phyloP scores from a whole-genome alignment of 768 basidiomycete genomes.

The Sporobolomyces roseus region DNA sequence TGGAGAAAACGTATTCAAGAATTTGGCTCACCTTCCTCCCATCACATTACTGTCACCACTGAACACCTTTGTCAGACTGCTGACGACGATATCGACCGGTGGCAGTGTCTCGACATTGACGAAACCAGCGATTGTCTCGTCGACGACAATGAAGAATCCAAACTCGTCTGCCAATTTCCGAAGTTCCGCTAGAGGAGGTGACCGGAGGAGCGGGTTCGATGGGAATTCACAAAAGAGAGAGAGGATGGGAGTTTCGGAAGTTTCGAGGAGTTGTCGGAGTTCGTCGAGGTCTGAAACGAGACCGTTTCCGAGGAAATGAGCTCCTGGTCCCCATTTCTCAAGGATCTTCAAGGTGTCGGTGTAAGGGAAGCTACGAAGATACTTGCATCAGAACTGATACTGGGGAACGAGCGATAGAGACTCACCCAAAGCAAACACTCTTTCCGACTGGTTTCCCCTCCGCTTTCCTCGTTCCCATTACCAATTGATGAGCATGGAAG shows the following conservation, averaged over 20 bases:
- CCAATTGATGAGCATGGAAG: slow-evolving; percentile 79
- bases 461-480: slow-evolving; percentile 55
- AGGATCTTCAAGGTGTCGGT: slow-evolving; percentile 90
- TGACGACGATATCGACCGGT: slow-evolving; percentile 82
- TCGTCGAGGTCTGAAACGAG: slow-evolving; percentile 68
- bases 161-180: slow-evolving; percentile 78
- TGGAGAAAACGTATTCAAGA: background rate
- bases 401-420: slow-evolving; percentile 5
- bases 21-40: slow-evolving; percentile 76
- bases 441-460: slow-evolving; percentile 56
- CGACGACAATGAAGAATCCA: slow-evolving; percentile 80
- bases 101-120: slow-evolving; percentile 85
- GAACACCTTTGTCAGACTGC: slow-evolving; percentile 90
- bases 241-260: slow-evolving; percentile 60
- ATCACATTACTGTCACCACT: slow-evolving; percentile 92
- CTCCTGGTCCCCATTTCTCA: slow-evolving; percentile 94
- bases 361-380: slow-evolving; percentile 72
- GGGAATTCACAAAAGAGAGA: slow-evolving; percentile 91
- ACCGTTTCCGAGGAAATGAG: slow-evolving; percentile 79
- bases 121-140: slow-evolving; percentile 93
- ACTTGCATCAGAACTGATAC: background rate
- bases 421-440: slow-evolving; percentile 91
- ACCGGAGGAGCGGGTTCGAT: slow-evolving; percentile 88
- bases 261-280: slow-evolving; percentile 62
- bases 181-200: slow-evolving; percentile 69